Conservation (phyloP, 1,139 yeast species). For the Kodamaea fungicola region DNA sequence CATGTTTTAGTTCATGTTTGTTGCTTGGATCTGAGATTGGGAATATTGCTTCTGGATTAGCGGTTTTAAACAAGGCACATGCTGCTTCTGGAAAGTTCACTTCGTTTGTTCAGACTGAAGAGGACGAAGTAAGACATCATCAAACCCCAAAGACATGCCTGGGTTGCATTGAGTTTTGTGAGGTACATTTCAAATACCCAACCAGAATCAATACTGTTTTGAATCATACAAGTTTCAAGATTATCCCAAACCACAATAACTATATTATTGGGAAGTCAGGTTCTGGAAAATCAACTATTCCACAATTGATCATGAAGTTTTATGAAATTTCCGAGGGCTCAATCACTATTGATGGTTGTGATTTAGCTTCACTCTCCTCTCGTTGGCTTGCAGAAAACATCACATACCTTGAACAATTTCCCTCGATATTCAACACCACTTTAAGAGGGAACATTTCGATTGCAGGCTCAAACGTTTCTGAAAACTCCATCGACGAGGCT, state of each 20-base stretch:
- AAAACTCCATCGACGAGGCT: conserved; percentile 38
- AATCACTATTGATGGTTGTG: conserved; percentile 53
- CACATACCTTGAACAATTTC: conserved; percentile 69
- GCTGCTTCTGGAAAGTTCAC: conserved; percentile 51
- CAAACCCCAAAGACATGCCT: conserved; percentile 27
- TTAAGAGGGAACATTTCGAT: conserved; percentile 50
- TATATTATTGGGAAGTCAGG: conserved; percentile 86
- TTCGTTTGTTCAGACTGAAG: conserved; percentile 14
- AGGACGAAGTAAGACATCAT: not conserved
- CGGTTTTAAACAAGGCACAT: conserved; percentile 58
- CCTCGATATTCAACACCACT: conserved; percentile 62
- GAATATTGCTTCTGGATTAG: conserved; percentile 49
- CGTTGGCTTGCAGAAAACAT: conserved; percentile 61
- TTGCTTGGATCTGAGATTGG: conserved; percentile 60
- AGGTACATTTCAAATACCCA: conserved; percentile 62
- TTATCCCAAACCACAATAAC: conserved; percentile 47
- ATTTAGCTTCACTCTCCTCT: conserved; percentile 39
- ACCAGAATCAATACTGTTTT: conserved; percentile 49
- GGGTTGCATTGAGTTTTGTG: conserved; percentile 48
- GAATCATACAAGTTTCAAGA: conserved; percentile 37
- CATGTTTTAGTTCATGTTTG: conserved; percentile 81
- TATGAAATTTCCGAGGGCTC: conserved; percentile 48
- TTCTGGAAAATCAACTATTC: conserved; percentile 84
- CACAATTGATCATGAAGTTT: conserved; percentile 57
- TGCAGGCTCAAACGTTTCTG: conserved; percentile 23